These are phyloP conservation scores for Barnettozyma populi DNA, from an alignment of 805 yeast genomes.

Conservation along the genomic window DNA sequence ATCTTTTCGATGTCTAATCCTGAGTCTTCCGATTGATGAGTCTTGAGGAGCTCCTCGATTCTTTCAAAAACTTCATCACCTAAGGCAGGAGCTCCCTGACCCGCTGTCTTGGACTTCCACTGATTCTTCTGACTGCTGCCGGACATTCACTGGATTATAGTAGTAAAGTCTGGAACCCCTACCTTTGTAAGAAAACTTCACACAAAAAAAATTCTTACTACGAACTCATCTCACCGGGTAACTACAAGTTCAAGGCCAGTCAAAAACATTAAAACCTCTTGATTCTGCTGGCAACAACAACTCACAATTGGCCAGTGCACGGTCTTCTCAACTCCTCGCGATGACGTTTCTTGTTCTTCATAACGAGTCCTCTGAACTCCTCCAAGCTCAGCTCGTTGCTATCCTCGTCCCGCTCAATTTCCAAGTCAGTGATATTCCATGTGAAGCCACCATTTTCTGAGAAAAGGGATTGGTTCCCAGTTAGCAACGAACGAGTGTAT, in stretches of 20 bases:
- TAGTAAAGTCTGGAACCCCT: neutral
- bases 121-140: neutral
- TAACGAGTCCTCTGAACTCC: constrained; percentile 2
- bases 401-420: constrained; percentile 1
- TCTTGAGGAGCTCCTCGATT: constrained; percentile 11
- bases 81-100: neutral
- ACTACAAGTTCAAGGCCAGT: neutral
- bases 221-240: constrained; percentile 9
- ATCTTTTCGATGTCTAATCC: constrained; percentile 16
- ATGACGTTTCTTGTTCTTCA: constrained; percentile 3
- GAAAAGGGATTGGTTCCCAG: neutral
- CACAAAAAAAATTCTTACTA: neutral
- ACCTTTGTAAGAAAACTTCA: neutral
- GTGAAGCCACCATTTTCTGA: constrained; percentile 1
- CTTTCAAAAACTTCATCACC: constrained; percentile 14
- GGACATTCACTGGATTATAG: neutral
- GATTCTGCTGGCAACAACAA: neutral
- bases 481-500: neutral
- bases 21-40: neutral
- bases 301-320: constrained; percentile 1
- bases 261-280: neutral
- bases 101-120: neutral
- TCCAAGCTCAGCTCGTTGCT: neutral
- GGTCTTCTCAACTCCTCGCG: constrained; percentile 4
- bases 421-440: constrained; percentile 5